Conservation (phyloP, 1,284 basidiomycete species). For the Meira nashicola region DNA sequence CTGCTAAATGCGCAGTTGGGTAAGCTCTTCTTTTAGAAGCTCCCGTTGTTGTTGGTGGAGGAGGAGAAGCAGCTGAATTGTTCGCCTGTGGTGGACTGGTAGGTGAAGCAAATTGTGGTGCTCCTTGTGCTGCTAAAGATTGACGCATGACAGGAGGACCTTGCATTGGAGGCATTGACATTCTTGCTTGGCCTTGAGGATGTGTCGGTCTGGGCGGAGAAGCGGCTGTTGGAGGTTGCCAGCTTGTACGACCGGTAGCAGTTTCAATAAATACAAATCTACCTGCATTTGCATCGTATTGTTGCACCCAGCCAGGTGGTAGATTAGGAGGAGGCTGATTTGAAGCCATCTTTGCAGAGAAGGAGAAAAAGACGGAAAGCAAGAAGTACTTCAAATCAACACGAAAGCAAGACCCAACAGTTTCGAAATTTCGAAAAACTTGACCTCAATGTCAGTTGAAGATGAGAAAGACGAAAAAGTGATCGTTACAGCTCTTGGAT, state of each 20-base stretch:
- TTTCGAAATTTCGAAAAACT: no score
- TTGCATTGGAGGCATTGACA: constrained; percentile 50
- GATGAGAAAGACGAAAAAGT: no score
- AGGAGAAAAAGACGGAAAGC: no score
- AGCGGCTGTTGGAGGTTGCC: constrained; percentile 48
- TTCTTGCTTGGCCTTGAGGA: constrained; percentile 42
- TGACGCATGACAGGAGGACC: constrained; percentile 30
- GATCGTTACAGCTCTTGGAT: no score
- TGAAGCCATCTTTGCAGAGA: constrained; percentile 7
- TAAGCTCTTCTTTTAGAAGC: constrained; percentile 54
- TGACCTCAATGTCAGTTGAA: no score
- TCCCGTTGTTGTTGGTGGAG: constrained; percentile 52
- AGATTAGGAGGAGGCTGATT: constrained; percentile 53
- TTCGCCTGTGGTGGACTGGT: constrained; percentile 27
- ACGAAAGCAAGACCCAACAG: no score
- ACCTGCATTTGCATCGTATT: constrained; percentile 73
- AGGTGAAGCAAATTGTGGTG: constrained; percentile 15
- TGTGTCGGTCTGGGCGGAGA: constrained; percentile 42
- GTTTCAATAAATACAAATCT: constrained; percentile 64
- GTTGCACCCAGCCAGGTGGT: constrained; percentile 80
- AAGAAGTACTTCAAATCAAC: no score
- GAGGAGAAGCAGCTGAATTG: constrained; percentile 20
- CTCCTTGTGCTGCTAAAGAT: background rate
- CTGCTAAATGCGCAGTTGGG: constrained; percentile 54
- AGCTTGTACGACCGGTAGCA: constrained; percentile 52